These are phyloP conservation scores for Dipodascus albidus DNA, from an alignment of 805 yeast genomes.

Conservation along the genomic window DNA sequence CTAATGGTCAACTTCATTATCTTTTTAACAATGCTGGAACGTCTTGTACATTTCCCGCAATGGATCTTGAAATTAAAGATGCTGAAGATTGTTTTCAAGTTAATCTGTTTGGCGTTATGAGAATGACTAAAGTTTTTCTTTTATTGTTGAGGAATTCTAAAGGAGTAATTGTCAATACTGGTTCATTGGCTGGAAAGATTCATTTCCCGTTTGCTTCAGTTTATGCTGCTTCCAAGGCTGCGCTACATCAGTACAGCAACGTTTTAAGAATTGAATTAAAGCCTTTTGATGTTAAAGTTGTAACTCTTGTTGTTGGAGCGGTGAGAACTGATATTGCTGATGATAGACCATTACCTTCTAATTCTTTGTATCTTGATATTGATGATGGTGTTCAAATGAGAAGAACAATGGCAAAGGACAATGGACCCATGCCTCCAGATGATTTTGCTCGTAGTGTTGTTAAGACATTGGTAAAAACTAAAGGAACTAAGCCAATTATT, in stretches of 20 bases:
- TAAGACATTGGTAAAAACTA: constrained; percentile 32
- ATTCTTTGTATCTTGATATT: constrained; percentile 37
- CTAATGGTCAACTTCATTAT: constrained; percentile 37
- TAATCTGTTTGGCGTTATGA: constrained; percentile 60
- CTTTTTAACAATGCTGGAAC: constrained; percentile 71
- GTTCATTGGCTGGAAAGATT: constrained; percentile 52
- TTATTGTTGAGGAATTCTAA: constrained; percentile 48
- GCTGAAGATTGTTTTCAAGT: constrained; percentile 44
- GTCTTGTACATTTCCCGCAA: constrained; percentile 59
- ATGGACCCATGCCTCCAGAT: constrained; percentile 50
- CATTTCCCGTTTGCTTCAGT: constrained; percentile 63
- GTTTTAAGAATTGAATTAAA: constrained; percentile 54
- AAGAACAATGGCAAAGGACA: constrained; percentile 46
- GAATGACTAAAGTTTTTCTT: constrained; percentile 47
- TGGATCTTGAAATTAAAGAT: constrained; percentile 49
- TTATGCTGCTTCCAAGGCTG: constrained; percentile 63
- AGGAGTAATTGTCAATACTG: constrained; percentile 65
- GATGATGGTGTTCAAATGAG: constrained; percentile 44
- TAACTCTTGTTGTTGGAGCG: constrained; percentile 65
- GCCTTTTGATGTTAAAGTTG: constrained; percentile 60
- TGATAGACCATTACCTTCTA: constrained; percentile 43
- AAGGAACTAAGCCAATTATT: constrained; percentile 1
- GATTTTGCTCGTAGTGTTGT: constrained; percentile 45
- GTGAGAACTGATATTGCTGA: constrained; percentile 64
- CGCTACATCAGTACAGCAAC: constrained; percentile 61